Evolutionary conservation across 768 basidiomycete species (phyloP).

Genomic region (Leucocoprinus leucothites): DNA sequence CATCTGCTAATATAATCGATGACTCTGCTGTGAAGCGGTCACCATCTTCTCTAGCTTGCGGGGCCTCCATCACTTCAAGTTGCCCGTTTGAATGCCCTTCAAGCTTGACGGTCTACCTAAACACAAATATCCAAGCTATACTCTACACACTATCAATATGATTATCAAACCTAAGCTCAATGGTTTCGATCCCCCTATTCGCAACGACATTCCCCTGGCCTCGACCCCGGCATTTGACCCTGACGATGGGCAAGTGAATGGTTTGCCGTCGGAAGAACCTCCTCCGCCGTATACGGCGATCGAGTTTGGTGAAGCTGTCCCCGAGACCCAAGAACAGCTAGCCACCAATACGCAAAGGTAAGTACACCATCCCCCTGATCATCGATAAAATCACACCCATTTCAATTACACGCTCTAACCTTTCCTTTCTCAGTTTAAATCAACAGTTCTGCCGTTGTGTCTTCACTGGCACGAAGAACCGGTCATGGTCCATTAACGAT

Average conservation of each 20-base stretch:
- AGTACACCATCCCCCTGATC: neutral
- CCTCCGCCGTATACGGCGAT: constrained; percentile 2
- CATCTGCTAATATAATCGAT: neutral
- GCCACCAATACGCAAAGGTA: neutral
- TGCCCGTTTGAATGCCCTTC: neutral
- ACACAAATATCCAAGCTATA: too few relatives aligned
- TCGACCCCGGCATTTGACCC: too few relatives aligned
- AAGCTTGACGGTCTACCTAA: neutral
- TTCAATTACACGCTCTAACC: neutral
- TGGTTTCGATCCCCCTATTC: too few relatives aligned
- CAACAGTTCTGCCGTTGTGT: neutral
- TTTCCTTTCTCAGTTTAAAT: neutral
- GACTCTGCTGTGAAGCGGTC: neutral
- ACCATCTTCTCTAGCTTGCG: neutral
- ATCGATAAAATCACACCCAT: neutral
- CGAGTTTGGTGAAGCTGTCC: neutral
- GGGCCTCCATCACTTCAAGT: neutral
- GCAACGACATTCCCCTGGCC: too few relatives aligned
- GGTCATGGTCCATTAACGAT: neutral
- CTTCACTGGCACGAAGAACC: neutral
- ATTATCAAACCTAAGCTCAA: neutral
- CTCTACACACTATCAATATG: neutral
- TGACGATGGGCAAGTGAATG: too few relatives aligned
- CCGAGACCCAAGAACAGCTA: neutral
- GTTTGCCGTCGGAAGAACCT: neutral